A percentile compares a stretch with the other conserved stretches of the same genome.
Evolutionary conservation across 305 asterid genomes (phyloP).

Genomic region (Fraxinus albicans): DNA sequence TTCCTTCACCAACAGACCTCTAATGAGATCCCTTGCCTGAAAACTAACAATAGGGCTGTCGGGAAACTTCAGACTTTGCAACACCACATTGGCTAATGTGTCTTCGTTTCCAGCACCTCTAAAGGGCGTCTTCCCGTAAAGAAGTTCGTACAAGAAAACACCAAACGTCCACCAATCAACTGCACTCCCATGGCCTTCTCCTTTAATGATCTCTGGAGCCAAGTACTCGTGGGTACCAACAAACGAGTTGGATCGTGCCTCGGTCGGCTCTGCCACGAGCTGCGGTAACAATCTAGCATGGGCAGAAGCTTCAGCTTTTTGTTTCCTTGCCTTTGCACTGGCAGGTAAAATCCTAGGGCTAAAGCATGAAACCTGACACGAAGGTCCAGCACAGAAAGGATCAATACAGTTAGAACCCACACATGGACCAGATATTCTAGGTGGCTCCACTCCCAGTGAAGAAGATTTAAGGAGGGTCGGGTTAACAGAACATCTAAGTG

Average conservation of each 20-base stretch:
- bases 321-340: constrained; percentile 49
- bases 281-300: constrained; percentile 61
- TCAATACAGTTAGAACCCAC: constrained; percentile 88
- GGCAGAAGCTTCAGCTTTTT: constrained; percentile 50
- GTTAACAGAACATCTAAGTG: constrained; percentile 83
- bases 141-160: constrained; percentile 79
- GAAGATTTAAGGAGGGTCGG: constrained; percentile 70
- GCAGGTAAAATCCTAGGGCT: constrained; percentile 66
- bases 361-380: constrained; percentile 89
- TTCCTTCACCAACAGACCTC: constrained; percentile 73
- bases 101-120: constrained; percentile 83
- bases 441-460: constrained; percentile 49
- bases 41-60: constrained; percentile 77
- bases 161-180: constrained; percentile 99
- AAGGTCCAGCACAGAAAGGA: constrained; percentile 83
- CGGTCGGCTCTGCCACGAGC: constrained; percentile 90
- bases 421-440: constrained; percentile 86
- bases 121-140: constrained; percentile 87
- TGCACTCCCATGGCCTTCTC: constrained; percentile 94
- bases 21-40: constrained; percentile 79
- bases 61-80: constrained; percentile 68
- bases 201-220: constrained; percentile 93
- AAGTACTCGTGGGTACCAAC: constrained; percentile 94
- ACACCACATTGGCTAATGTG: constrained; percentile 71
- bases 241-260: constrained; percentile 92